Conservation (phyloP, 345 rosid genomes). For the Punica granatum region DNA sequence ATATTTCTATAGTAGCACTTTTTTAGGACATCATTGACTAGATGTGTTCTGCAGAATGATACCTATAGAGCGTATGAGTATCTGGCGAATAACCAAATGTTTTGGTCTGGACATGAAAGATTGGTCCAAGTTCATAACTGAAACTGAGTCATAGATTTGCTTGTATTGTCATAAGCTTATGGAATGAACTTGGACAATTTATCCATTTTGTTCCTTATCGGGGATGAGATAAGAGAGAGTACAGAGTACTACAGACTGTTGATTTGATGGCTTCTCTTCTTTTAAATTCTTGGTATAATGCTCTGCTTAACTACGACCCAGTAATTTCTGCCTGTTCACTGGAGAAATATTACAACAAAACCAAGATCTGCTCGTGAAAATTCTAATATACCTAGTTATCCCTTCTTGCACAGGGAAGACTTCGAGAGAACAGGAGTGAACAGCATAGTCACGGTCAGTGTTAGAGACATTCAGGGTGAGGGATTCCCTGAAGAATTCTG, state of each 20-base stretch:
- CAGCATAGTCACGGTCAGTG: constrained; percentile 65
- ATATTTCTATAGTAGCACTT: background rate
- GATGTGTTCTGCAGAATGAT: background rate
- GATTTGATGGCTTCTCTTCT: background rate
- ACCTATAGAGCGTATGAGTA: no score
- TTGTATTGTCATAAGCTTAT: no score
- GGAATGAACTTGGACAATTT: background rate
- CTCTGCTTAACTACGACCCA: background rate
- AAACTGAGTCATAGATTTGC: no score
- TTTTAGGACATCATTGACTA: background rate
- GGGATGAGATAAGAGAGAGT: background rate
- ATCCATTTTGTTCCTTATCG: background rate
- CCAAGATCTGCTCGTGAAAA: background rate
- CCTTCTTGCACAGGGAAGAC: constrained; percentile 46
- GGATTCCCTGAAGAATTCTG: constrained; percentile 72
- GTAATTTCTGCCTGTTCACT: background rate
- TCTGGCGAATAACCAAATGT: no score
- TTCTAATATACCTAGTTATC: background rate
- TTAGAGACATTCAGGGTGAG: constrained; percentile 81
- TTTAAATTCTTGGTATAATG: background rate
- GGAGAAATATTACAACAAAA: background rate
- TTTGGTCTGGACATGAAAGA: no score
- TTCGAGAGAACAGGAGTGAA: constrained; percentile 69
- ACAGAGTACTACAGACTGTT: background rate
- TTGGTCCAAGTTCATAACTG: no score